Conservation (phyloP, 768 basidiomycete species). For the Daedaleopsis sinensis region DNA sequence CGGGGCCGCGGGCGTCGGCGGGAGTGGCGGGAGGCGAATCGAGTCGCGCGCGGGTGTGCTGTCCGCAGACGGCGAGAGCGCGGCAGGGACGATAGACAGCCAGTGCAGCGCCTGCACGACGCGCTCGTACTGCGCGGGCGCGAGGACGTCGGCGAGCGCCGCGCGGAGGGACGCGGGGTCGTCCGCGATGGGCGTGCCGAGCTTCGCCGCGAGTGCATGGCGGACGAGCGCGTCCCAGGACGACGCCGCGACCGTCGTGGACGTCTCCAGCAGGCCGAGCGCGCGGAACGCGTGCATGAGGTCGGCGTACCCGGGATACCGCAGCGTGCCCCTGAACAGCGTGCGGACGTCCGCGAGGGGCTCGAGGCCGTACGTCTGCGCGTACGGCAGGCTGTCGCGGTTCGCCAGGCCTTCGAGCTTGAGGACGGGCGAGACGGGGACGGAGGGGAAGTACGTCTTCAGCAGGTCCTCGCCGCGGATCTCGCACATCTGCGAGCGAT, state of each 20-base stretch:
- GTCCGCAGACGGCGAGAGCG: slow-evolving; percentile 2
- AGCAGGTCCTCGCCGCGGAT: slow-evolving; percentile 61
- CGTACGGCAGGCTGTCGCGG: slow-evolving; percentile 77
- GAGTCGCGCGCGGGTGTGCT: too few relatives aligned
- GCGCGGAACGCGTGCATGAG: slow-evolving; percentile 73
- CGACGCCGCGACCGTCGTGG: slow-evolving; percentile 38
- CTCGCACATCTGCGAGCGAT: slow-evolving; percentile 40
- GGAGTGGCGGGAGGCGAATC: slow-evolving; percentile 45
- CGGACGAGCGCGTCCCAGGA: slow-evolving; percentile 43
- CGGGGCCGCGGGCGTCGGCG: slow-evolving; percentile 46
- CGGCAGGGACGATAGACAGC: slow-evolving; percentile 40
- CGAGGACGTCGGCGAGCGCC: slow-evolving; percentile 34
- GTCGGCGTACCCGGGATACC: slow-evolving; percentile 85
- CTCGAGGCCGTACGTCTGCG: slow-evolving; percentile 63
- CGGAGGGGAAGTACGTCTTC: slow-evolving; percentile 57
- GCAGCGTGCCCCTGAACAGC: slow-evolving; percentile 82
- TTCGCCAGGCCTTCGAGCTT: slow-evolving; percentile 86
- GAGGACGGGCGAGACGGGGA: slow-evolving; percentile 66
- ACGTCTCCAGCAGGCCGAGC: slow-evolving; percentile 66
- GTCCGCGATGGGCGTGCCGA: slow-evolving; percentile 30
- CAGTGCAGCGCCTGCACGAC: slow-evolving; percentile 50
- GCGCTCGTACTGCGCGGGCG: slow-evolving; percentile 20
- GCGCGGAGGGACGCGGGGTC: slow-evolving; percentile 38
- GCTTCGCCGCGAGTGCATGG: slow-evolving; percentile 34
- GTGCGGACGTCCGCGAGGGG: slow-evolving; percentile 51